Base-by-base conservation (phyloP, 495 filamentous ascomycete species). In the Xylaria cubensis region DNA sequence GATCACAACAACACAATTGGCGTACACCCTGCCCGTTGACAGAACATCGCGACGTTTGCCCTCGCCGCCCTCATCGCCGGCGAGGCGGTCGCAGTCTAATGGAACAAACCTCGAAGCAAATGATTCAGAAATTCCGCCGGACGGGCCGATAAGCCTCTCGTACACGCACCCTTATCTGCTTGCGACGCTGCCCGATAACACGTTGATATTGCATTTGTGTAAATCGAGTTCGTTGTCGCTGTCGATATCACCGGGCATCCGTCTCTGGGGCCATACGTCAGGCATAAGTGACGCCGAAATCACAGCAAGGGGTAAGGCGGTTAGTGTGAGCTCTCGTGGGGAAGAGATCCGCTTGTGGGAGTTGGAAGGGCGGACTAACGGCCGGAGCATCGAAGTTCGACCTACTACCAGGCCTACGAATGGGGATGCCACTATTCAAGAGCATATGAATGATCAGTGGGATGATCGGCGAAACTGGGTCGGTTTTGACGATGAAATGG, bases 281-380 rank as follows among this genome's bases (percentile, higher is more conserved):
- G 93, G 93, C 0, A 93, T 99, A 17, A 92, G 92, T 50, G 89
- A 91, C 15, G 95, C 93, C 32, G 91, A 97, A 72, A 92, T 99
- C 55, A 95, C 92, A 26, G 88, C 91, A 19, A 88, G 93, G 24
- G 96, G 96, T 15, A 97, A 94, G 79, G 96, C 96, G 0, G 92
- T 99, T 0, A 97, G 94, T 21, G 92, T 98, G 34, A 94, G 92
- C 76, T 86, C 87, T 6, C 84, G 88, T 17, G 96, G 95, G 13
- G 90, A 94, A 69, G 96, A 99, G 77, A 88, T 99, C 63, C 87
- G 95, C 8, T 90, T 98, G 9, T 99, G 96, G 96, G 95, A 98
- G 74, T 87, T 99, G 8, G 96, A 99, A 82, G 90, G 90, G 5
- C 88, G 92, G 19, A 82, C 91, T 21, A 76, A 79, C 29, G 82